A percentile compares a stretch with the other conserved stretches of the same genome.
phyloP scores from a whole-genome alignment of 164 flowering plant genomes.

The Saururus chinensis region DNA sequence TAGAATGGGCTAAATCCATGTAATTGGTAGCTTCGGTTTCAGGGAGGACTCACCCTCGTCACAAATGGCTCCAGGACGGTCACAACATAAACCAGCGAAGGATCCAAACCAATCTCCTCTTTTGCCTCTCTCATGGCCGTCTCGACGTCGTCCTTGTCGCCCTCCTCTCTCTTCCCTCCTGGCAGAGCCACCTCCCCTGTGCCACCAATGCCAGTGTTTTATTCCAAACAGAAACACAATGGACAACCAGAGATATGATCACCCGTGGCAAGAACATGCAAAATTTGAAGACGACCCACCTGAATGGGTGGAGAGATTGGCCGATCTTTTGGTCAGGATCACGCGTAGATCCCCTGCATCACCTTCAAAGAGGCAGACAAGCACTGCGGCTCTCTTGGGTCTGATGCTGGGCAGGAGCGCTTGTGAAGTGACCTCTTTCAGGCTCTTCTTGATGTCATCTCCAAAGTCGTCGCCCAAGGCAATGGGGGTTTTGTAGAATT shows the following conservation, averaged over 20 bases:
- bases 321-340: conserved; percentile 54
- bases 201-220: neutral
- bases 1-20: neutral
- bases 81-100: conserved; percentile 67
- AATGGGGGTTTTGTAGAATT: conserved; percentile 54
- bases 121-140: conserved; percentile 81
- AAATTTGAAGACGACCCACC: conserved; percentile 18
- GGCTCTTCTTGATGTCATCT: conserved; percentile 10
- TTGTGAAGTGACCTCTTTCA: conserved; percentile 43
- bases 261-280: neutral
- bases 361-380: conserved; percentile 52
- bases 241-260: too few species aligned
- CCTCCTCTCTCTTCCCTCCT: conserved; percentile 85
- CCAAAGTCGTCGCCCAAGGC: conserved; percentile 5
- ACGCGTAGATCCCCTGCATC: conserved; percentile 40
- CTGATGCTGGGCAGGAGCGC: conserved; percentile 31
- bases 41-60: conserved; percentile 43
- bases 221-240: too few species aligned
- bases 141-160: conserved; percentile 55
- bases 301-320: conserved; percentile 44
- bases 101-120: conserved; percentile 90
- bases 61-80: conserved; percentile 66
- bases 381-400: conserved; percentile 54
- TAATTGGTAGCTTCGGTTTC: neutral
- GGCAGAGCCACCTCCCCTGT: conserved; percentile 80